phyloP scores from a whole-genome alignment of 139 green algal genomes.

The Choricystis sp. region DNA sequence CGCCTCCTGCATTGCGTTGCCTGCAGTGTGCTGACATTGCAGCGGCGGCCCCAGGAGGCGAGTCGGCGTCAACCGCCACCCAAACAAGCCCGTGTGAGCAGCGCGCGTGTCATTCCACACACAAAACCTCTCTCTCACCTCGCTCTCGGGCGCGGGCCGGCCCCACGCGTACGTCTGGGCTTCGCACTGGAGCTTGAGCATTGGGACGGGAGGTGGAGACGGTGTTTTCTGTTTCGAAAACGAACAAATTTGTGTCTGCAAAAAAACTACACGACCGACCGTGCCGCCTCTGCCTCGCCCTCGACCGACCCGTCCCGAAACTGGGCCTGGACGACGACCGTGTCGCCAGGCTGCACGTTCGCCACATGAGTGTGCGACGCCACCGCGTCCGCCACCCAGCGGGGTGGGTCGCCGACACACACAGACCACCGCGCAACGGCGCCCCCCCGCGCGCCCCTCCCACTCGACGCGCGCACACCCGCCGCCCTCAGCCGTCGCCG shows the following conservation, averaged over 20 bases:
- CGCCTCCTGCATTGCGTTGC: too few species aligned
- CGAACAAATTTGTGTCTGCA: too few species aligned
- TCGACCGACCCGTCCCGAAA: neutral
- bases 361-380: too few species aligned
- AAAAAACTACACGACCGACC: too few species aligned
- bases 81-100: too few species aligned
- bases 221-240: neutral
- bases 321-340: neutral
- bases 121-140: constrained; percentile 27
- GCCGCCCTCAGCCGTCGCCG: too few species aligned
- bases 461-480: too few species aligned
- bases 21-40: neutral
- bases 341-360: too few species aligned
- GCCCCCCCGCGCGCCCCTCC: too few species aligned
- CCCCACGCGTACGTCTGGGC: constrained; percentile 90
- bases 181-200: constrained; percentile 46
- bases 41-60: neutral
- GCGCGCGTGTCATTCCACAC: neutral
- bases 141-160: constrained; percentile 21
- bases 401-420: too few species aligned
- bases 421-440: too few species aligned
- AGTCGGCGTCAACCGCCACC: neutral
- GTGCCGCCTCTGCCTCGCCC: neutral
- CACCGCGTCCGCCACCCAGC: too few species aligned
- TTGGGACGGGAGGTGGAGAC: constrained; percentile 8